Evolutionary conservation across 805 yeast species (phyloP), one percentile per base, ranked within the genome.

Genomic region (Spathaspora girioi): DNA sequence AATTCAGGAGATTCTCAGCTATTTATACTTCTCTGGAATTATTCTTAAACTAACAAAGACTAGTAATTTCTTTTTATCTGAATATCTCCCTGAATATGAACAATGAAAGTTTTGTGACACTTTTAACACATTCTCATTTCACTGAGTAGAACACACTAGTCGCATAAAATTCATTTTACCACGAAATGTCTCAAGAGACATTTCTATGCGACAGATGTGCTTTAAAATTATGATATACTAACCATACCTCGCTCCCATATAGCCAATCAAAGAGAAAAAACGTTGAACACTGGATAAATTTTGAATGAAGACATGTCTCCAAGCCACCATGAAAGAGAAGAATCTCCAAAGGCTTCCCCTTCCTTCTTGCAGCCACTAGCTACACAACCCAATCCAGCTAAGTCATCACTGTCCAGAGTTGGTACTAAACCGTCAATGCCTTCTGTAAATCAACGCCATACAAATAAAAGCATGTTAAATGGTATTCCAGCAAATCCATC

Each of bases 251-350:
- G 35, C 35, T 10, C n/a, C 3, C n/a, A 15, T 8, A 9, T 17
- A 38, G 18, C 5, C 12, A 11, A 31, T 14, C 12, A 31, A 6
- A 23, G 26, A 23, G 26, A n/a, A 23, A 9, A 29, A 27, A 52
- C 48, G 31, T 69, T 70, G 75, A 70, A 69, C 59, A 73, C 69
- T 38, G 74, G 75, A 17, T 69, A 74, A 8, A 68, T 69, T 31
- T 58, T 70, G 26, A 70, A 69, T 55, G 63, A 67, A 50, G 73
- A 69, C 47, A 59, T 67, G 26, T 68, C 71, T 1, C 65, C 66
- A 15, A 60, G 61, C 43, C 62, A 62, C 27, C 43, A 47, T 11
- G 48, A 50, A 29, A 14, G 15, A 43, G 45, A 48, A 23, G 45
- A n/a, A 10, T 17, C 32, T 2, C 43, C 32, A n/a, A 27, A 42